Base-by-base conservation (phyloP, 768 basidiomycete genomes). In the Amanita rimosa region DNA sequence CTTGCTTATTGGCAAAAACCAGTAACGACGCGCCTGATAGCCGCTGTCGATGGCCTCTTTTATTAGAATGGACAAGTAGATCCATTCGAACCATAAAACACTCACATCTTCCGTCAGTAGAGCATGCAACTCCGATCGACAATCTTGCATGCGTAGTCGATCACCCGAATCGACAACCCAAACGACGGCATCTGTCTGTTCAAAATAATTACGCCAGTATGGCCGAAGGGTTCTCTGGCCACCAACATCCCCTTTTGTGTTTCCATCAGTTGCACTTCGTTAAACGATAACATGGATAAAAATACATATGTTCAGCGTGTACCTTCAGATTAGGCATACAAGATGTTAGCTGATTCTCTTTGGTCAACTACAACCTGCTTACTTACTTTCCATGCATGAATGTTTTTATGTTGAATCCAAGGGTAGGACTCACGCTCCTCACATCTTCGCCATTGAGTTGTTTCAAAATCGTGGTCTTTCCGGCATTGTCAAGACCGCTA, bases 331-430 rank as follows among this genome's bases (percentile, higher is more conserved):
- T 16, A 26, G 14, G 27, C 10, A 22, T 37, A 17, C 29, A 7
- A 42, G 45, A 34, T 34, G 16, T 21, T 29, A 29, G 38, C 51
- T 49, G 16, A 41, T 54, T 58, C 38, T 56, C 52, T 37, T 52
- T 26, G 24, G 10, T 26, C 8, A 3, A 19, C 6, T 64, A 55
- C 31, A 13, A n/a, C n/a, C n/a, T n/a, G 11, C 54, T 47, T 55
- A 57, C 71, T 63, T 64, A 97, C 91, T 85, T 86, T 66, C 84
- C 77, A 64, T 96, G 87, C 22, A 81, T 71, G 58, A 98, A 91
- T 5, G 95, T 96, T 73, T 94, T 95, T 74, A 98, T 99, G 64
- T 98, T 96, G 75, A 99, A 99, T 9, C 96, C 96, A 11, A 99
- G 71, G 8, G 96, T 98, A 1, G 96, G 96, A 58, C 85, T 90